Evolutionary conservation across 495 filamentous ascomycete genomes (phyloP).

Genomic region (Talaromyces wortmannii): DNA sequence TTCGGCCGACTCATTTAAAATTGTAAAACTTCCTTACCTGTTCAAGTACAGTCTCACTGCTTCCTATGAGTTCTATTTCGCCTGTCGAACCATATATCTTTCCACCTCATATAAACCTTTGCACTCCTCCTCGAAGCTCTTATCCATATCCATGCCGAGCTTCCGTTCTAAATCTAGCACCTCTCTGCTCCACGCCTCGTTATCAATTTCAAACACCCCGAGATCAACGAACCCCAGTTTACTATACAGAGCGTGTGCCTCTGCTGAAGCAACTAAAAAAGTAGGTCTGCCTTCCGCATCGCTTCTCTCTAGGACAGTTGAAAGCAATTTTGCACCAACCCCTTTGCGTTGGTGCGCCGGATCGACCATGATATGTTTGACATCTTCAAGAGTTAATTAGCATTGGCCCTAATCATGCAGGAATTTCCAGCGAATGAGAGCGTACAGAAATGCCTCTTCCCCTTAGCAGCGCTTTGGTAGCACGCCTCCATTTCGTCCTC

Average conservation of each 20-base stretch:
- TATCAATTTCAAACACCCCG: background rate
- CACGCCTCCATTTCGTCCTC: conserved; percentile 3
- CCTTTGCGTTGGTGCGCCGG: conserved; percentile 1
- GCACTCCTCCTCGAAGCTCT: background rate
- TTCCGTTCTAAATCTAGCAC: background rate
- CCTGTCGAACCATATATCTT: background rate
- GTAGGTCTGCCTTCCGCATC: background rate
- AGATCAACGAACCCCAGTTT: background rate
- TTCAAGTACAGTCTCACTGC: no score
- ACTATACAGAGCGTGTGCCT: background rate
- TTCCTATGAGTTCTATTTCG: background rate
- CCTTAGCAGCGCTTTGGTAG: background rate
- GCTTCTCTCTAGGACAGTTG: conserved; percentile 1
- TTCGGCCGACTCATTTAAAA: no score
- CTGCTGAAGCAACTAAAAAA: background rate
- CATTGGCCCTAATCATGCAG: background rate
- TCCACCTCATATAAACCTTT: background rate
- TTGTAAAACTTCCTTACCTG: no score
- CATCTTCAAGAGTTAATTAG: conserved; percentile 6
- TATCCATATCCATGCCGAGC: background rate
- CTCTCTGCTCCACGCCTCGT: background rate
- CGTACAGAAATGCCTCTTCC: background rate
- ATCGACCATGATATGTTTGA: conserved; percentile 18
- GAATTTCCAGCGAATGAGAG: no score
- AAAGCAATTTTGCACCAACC: background rate